Percentiles rank a stretch among this genome's conserved stretches.
Evolutionary conservation across 495 filamentous ascomycete species (phyloP).

Genomic region (Penicillium paxilli): DNA sequence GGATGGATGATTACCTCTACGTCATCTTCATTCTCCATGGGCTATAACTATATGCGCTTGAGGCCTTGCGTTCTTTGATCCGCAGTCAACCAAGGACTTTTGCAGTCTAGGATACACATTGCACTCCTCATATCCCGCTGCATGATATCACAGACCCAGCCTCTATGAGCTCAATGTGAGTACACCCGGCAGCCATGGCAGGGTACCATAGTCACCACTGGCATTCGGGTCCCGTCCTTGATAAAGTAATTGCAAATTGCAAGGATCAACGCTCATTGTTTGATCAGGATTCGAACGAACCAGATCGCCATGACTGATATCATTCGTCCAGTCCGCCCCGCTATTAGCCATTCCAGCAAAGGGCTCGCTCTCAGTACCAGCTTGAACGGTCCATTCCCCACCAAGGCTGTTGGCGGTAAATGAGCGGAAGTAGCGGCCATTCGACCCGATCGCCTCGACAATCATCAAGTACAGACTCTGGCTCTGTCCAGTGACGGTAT

Average conservation of each 20-base stretch:
- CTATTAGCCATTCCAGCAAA: slow-evolving; percentile 65
- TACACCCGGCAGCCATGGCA: slow-evolving; percentile 52
- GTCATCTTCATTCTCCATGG: too few species aligned
- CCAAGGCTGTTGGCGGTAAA: slow-evolving; percentile 55
- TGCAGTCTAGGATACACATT: too few species aligned
- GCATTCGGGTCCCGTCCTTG: slow-evolving; percentile 46
- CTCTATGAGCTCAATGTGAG: slow-evolving; percentile 55
- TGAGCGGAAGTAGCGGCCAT: slow-evolving; percentile 65
- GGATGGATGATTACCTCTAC: too few species aligned
- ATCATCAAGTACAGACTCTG: slow-evolving; percentile 64
- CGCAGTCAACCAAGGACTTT: too few species aligned
- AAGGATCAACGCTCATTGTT: slow-evolving; percentile 56
- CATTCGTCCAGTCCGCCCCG: slow-evolving; percentile 61
- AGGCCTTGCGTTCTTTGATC: too few species aligned
- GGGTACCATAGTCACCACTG: slow-evolving; percentile 14
- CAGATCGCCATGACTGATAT: slow-evolving; percentile 64
- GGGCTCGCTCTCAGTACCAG: slow-evolving; percentile 48
- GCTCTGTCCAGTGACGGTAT: slow-evolving; percentile 53
- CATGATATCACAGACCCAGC: too few species aligned
- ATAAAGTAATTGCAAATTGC: slow-evolving; percentile 60
- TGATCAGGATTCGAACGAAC: slow-evolving; percentile 55
- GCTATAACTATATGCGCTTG: too few species aligned
- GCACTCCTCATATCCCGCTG: too few species aligned
- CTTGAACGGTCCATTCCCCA: slow-evolving; percentile 56
- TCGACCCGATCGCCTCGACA: slow-evolving; percentile 57